Percentiles rank a stretch among this genome's conserved stretches.
phyloP scores from a whole-genome alignment of 148 eudicot species.

The Chenopodium suecicum region DNA sequence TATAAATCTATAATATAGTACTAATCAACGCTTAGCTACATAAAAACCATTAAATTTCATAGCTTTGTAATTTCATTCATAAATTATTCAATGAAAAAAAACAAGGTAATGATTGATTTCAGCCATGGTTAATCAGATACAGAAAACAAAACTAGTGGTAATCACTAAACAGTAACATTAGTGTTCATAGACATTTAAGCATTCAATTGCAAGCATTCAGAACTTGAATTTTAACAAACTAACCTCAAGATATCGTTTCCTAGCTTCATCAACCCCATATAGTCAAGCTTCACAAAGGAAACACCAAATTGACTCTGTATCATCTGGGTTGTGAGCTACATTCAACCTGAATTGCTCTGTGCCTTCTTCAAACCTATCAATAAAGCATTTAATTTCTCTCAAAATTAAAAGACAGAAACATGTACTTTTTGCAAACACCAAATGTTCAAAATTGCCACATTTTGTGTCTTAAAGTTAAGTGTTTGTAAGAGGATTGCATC shows the following conservation, averaged over 20 bases:
- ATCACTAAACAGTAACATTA: neutral
- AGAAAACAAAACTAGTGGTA: too few relatives aligned
- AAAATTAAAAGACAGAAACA: neutral
- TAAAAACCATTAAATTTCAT: too few relatives aligned
- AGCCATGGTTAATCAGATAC: too few relatives aligned
- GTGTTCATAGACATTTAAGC: neutral
- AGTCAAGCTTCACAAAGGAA: constrained; percentile 92
- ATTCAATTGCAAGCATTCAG: neutral
- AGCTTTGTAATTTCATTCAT: too few relatives aligned
- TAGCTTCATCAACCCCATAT: constrained; percentile 80
- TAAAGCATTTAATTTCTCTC: constrained; percentile 4
- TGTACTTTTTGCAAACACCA: neutral
- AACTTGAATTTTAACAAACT: neutral
- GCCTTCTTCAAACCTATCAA: constrained; percentile 82
- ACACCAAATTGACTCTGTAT: constrained; percentile 95
- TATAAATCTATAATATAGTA: too few relatives aligned
- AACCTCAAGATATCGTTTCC: constrained; percentile 77
- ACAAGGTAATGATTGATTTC: too few relatives aligned
- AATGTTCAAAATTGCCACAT: neutral
- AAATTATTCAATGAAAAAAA: too few relatives aligned
- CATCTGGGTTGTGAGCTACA: constrained; percentile 46
- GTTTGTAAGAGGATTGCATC: neutral
- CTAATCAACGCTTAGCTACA: too few relatives aligned
- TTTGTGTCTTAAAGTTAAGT: neutral
- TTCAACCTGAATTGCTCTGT: constrained; percentile 86